A percentile compares a stretch with the other conserved stretches of the same genome.
Evolutionary conservation across 352 stramenopile species (phyloP).

Genomic region (Globisporangium nagaii): DNA sequence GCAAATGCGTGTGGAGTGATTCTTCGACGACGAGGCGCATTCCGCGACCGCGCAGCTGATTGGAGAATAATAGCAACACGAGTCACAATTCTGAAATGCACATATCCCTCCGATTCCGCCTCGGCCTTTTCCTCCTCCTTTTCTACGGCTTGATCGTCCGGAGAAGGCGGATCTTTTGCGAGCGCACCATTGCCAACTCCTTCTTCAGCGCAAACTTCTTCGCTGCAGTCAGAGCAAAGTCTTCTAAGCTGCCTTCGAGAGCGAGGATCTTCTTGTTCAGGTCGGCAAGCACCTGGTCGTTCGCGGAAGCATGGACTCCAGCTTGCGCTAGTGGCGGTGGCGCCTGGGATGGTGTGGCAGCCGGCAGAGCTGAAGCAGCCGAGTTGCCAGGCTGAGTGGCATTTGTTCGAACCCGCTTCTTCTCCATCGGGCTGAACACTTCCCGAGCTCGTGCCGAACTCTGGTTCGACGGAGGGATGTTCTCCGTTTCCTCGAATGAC

Average conservation of each 20-base stretch:
- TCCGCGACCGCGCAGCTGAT: too few relatives aligned
- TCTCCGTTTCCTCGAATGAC: slow-evolving; percentile 3
- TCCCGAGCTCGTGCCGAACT: not conserved
- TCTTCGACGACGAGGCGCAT: not conserved
- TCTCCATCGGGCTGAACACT: slow-evolving; percentile 12
- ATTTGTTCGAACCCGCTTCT: slow-evolving; percentile 26
- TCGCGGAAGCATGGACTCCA: not conserved
- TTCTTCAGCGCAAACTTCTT: slow-evolving; percentile 79
- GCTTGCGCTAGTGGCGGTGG: not conserved
- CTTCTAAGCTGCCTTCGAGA: slow-evolving; percentile 54
- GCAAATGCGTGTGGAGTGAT: not conserved
- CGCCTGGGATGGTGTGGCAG: not conserved
- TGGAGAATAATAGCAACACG: too few relatives aligned
- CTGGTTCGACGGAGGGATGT: slow-evolving; percentile 16
- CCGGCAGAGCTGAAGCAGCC: not conserved
- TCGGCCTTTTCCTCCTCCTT: too few relatives aligned
- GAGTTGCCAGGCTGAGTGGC: slow-evolving; percentile 10
- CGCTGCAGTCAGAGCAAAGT: slow-evolving; percentile 60
- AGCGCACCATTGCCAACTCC: slow-evolving; percentile 69
- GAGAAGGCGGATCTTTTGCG: slow-evolving; percentile 56
- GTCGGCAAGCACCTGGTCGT: slow-evolving; percentile 23
- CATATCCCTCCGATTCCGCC: too few relatives aligned
- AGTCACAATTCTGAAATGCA: too few relatives aligned
- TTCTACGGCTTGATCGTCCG: slow-evolving; percentile 22
- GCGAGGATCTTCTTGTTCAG: slow-evolving; percentile 37